Conservation (phyloP, 495 filamentous ascomycete species). For the Aspergillus steynii region DNA sequence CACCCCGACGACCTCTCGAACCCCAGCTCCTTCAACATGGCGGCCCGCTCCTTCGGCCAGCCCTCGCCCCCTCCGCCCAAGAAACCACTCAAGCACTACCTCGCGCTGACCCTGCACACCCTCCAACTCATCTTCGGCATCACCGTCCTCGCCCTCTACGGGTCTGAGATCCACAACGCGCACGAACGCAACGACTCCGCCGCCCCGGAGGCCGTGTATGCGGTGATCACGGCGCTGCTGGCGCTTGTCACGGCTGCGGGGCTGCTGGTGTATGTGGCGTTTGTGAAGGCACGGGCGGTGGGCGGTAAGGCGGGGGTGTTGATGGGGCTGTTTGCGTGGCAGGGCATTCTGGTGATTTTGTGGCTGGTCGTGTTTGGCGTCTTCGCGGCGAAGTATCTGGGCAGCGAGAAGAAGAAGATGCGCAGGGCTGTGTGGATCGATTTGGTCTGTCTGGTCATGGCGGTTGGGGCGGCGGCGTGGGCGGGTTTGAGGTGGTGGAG, state of each 20-base stretch:
- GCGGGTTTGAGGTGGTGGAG: conserved; percentile 42
- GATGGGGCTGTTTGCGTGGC: conserved; percentile 64
- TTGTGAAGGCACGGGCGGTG: conserved; percentile 41
- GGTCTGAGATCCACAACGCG: conserved; percentile 63
- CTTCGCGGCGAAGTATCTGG: conserved; percentile 79
- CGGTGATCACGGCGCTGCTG: conserved; percentile 62
- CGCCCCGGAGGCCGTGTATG: conserved; percentile 77
- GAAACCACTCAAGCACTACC: conserved; percentile 13
- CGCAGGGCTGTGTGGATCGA: conserved; percentile 86
- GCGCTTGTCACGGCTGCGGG: conserved; percentile 60
- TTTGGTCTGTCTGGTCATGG: conserved; percentile 68
- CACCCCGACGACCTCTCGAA: conserved; percentile 21
- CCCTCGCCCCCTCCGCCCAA: conserved; percentile 12
- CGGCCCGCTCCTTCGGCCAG: conserved; percentile 9
- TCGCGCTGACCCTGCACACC: conserved; percentile 58
- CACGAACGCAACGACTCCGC: conserved; percentile 46
- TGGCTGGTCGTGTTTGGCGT: conserved; percentile 81
- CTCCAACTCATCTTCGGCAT: conserved; percentile 73
- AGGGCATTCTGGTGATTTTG: conserved; percentile 64
- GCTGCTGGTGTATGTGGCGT: conserved; percentile 58
- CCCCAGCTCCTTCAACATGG: conserved; percentile 15
- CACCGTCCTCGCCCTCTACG: conserved; percentile 78
- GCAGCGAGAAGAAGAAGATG: conserved; percentile 68
- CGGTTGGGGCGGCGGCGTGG: conserved; percentile 59
- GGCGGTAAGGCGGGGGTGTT: conserved; percentile 11